Evolutionary conservation across 2,329 filamentous ascomycete species (phyloP).

Genomic region (Venturia nashicola): DNA sequence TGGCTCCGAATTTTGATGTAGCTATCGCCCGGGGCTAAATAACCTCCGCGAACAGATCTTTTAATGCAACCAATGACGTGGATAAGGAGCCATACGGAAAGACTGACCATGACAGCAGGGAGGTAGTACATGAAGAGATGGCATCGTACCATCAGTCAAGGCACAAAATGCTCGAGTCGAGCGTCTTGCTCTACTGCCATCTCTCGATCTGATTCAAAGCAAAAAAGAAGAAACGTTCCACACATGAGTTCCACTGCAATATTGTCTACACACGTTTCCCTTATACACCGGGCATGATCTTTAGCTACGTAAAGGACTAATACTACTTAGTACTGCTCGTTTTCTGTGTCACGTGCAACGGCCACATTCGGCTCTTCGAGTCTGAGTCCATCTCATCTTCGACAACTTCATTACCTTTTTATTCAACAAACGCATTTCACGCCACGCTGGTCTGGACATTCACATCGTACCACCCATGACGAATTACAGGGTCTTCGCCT

Average conservation of each 20-base stretch:
- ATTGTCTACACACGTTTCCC: no score
- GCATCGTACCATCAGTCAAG: neutral
- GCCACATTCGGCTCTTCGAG: no score
- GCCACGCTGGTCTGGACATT: neutral
- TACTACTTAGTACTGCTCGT: no score
- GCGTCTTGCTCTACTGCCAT: neutral
- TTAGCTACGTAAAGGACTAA: no score
- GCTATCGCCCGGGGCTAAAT: neutral
- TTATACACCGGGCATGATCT: no score
- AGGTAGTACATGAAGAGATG: neutral
- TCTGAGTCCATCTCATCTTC: no score
- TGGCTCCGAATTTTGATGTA: neutral
- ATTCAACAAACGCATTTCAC: neutral
- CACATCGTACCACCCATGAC: neutral
- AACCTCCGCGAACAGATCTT: neutral
- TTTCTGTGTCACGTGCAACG: no score
- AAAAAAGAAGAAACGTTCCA: neutral
- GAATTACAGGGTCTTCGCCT: neutral
- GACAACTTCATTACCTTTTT: neutral
- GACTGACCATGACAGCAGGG: neutral
- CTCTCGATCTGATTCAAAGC: neutral
- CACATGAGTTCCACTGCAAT: no score
- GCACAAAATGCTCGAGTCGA: neutral
- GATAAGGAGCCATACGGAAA: neutral
- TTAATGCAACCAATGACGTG: neutral